Evolutionary conservation across 306 rosid species (phyloP).

Genomic region (Calophaca sinica): DNA sequence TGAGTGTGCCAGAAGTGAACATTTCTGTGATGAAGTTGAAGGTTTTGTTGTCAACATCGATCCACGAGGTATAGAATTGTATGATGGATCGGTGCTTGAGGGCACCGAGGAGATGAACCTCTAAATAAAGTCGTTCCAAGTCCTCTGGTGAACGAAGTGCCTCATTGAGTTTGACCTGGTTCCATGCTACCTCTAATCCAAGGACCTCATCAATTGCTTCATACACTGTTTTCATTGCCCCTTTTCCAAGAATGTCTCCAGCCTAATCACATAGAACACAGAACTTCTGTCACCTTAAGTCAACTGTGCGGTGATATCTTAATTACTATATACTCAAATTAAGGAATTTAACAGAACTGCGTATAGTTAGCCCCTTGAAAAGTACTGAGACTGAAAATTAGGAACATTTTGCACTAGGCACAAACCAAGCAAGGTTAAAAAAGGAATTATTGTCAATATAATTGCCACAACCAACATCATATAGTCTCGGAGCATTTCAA

Average conservation of each 20-base stretch:
- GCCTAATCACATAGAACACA: conserved; percentile 51
- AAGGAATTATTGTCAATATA: neutral
- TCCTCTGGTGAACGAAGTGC: conserved; percentile 77
- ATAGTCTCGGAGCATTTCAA: conserved; percentile 29
- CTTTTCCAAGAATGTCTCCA: conserved; percentile 86
- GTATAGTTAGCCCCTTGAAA: neutral
- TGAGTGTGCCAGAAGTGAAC: conserved; percentile 90
- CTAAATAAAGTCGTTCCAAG: conserved; percentile 87
- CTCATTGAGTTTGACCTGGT: conserved; percentile 73
- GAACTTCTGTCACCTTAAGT: conserved; percentile 20
- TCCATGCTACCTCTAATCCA: conserved; percentile 96
- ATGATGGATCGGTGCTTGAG: conserved; percentile 78
- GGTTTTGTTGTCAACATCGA: conserved; percentile 69
- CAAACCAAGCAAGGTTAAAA: conserved; percentile 24
- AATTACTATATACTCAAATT: conserved; percentile 4
- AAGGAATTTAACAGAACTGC: neutral
- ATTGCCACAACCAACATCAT: conserved; percentile 13
- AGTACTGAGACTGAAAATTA: conserved; percentile 1
- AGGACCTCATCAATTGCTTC: conserved; percentile 84
- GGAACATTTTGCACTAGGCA: conserved; percentile 9
- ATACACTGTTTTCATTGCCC: conserved; percentile 91
- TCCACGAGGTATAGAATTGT: conserved; percentile 87
- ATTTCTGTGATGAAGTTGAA: conserved; percentile 90
- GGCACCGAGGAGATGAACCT: conserved; percentile 92
- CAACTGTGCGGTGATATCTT: neutral